Conservation (phyloP, 768 basidiomycete species). For the Boletus rubroflammeus region DNA sequence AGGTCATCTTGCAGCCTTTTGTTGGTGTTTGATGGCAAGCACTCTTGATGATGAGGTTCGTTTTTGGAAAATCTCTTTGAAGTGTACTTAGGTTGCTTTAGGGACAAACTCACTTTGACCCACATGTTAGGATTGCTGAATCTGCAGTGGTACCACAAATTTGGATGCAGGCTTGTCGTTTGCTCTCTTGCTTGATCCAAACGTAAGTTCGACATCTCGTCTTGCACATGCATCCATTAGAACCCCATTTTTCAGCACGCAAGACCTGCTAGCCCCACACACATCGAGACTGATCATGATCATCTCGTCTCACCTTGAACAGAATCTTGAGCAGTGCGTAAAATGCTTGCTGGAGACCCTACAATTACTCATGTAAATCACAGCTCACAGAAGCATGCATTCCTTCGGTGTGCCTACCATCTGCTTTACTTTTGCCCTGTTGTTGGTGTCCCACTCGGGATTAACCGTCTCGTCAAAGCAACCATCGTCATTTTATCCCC, state of each 20-base stretch:
- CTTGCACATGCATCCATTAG: background rate
- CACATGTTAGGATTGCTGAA: conserved; percentile 52
- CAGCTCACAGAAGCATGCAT: conserved; percentile 38
- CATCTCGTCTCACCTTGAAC: conserved; percentile 62
- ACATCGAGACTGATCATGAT: conserved; percentile 47
- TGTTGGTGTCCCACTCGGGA: conserved; percentile 45
- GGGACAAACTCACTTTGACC: conserved; percentile 50
- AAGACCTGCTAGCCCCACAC: conserved; percentile 54
- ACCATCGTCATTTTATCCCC: conserved; percentile 47
- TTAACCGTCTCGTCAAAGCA: conserved; percentile 53
- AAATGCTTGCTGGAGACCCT: background rate
- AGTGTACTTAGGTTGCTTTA: conserved; percentile 25
- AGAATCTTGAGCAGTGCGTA: conserved; percentile 45
- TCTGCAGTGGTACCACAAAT: conserved; percentile 40
- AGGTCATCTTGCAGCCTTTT: conserved; percentile 56
- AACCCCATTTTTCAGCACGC: conserved; percentile 38
- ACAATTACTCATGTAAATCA: conserved; percentile 3
- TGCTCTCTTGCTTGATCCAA: conserved; percentile 47
- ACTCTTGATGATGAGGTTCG: conserved; percentile 45
- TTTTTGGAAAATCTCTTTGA: conserved; percentile 2
- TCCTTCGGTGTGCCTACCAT: conserved; percentile 44
- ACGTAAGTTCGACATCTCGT: conserved; percentile 37
- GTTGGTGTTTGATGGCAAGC: conserved; percentile 46
- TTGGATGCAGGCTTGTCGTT: conserved; percentile 49
- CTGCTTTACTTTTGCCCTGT: conserved; percentile 44